Percentiles rank a stretch among this genome's conserved stretches.
These are phyloP conservation scores for Aspergillus fructus DNA, from an alignment of 2,329 filamentous ascomycete genomes.

Conservation along the genomic window DNA sequence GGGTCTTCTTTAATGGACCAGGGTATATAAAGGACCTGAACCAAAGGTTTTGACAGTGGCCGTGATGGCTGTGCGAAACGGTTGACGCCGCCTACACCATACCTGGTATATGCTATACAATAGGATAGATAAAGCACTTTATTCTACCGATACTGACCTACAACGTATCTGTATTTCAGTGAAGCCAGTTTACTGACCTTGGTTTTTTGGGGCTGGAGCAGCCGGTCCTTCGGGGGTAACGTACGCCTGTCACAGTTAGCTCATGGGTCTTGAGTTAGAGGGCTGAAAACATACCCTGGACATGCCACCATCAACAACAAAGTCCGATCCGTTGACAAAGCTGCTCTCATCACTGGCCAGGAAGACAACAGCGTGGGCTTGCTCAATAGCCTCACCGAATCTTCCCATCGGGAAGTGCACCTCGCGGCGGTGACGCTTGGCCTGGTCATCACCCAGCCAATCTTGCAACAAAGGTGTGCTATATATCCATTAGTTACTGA, in stretches of 20 bases:
- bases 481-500: constrained; percentile 2
- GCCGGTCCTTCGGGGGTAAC: constrained; percentile 62
- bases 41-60: too few relatives aligned
- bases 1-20: neutral
- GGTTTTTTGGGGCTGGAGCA: constrained; percentile 54
- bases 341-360: constrained; percentile 83
- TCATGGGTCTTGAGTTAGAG: neutral
- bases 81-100: too few relatives aligned
- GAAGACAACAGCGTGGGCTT: constrained; percentile 86
- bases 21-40: too few relatives aligned
- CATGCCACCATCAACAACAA: constrained; percentile 95
- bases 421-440: constrained; percentile 78
- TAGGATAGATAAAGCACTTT: too few relatives aligned
- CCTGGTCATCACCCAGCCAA: constrained; percentile 84
- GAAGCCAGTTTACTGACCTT: constrained; percentile 25
- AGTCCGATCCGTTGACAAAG: constrained; percentile 88
- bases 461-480: constrained; percentile 86
- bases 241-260: constrained; percentile 59
- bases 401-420: constrained; percentile 85
- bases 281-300: constrained; percentile 58
- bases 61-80: too few relatives aligned
- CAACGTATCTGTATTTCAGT: too few relatives aligned
- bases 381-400: constrained; percentile 91
- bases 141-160: too few relatives aligned
- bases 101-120: too few relatives aligned